A percentile compares a stretch with the other conserved stretches of the same genome.
Conservation (phyloP, 2,329 filamentous ascomycete genomes). For the Ophiostoma ulmi region DNA sequence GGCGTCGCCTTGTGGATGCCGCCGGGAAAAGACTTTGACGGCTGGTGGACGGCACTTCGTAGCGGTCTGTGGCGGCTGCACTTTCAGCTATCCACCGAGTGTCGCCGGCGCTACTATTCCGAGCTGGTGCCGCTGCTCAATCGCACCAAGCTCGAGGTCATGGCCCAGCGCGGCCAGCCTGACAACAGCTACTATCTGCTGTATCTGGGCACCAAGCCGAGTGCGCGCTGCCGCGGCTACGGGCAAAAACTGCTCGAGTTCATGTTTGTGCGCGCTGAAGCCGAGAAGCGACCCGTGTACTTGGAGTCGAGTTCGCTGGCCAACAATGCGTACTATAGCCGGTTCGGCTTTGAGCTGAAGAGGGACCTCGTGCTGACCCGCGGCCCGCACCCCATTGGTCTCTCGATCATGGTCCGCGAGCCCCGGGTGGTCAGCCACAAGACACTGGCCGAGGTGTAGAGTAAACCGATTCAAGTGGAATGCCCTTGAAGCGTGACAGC, state of each 20-base stretch:
- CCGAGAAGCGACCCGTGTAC: slow-evolving; percentile 63
- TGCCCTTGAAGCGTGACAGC: not conserved
- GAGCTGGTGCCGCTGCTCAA: slow-evolving; percentile 73
- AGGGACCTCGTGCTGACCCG: slow-evolving; percentile 59
- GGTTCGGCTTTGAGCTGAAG: slow-evolving; percentile 65
- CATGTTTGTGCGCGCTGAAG: slow-evolving; percentile 64
- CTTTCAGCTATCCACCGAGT: slow-evolving; percentile 68
- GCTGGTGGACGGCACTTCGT: slow-evolving; percentile 64
- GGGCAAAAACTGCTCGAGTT: slow-evolving; percentile 65
- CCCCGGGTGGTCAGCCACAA: slow-evolving; percentile 41
- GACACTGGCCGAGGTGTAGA: not conserved
- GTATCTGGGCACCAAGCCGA: slow-evolving; percentile 72
- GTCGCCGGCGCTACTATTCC: slow-evolving; percentile 66
- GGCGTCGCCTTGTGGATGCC: slow-evolving; percentile 77
- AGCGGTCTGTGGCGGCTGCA: slow-evolving; percentile 73
- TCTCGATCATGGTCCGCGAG: slow-evolving; percentile 81
- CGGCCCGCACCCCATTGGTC: slow-evolving; percentile 52
- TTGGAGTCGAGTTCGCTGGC: slow-evolving; percentile 67
- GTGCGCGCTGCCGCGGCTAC: slow-evolving; percentile 66
- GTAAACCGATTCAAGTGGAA: not conserved
- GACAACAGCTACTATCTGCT: slow-evolving; percentile 68
- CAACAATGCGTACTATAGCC: slow-evolving; percentile 68
- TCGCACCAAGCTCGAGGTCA: slow-evolving; percentile 62
- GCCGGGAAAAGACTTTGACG: slow-evolving; percentile 68
- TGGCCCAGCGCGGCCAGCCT: slow-evolving; percentile 50